These are phyloP conservation scores for Austroboletus novae-zelandiae DNA, from an alignment of 1,284 basidiomycete genomes.

Conservation along the genomic window DNA sequence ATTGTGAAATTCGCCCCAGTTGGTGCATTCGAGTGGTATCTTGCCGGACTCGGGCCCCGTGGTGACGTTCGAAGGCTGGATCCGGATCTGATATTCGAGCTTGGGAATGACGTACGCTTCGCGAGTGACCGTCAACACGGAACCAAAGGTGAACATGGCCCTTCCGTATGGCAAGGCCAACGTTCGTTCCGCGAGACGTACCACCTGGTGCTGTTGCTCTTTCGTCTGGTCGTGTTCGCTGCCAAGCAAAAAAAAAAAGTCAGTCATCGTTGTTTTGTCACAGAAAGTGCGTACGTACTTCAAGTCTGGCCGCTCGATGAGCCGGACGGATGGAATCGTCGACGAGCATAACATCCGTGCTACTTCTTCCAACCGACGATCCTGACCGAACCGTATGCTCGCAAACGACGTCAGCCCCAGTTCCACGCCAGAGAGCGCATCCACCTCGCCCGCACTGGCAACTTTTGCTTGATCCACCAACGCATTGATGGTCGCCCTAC, in stretches of 20 bases:
- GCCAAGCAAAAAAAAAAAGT: neutral
- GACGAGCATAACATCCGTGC: constrained; percentile 85
- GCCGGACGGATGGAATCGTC: constrained; percentile 59
- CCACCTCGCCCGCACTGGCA: constrained; percentile 52
- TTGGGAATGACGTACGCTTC: constrained; percentile 80
- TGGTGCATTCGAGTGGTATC: constrained; percentile 65
- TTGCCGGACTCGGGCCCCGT: constrained; percentile 65
- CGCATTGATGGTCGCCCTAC: constrained; percentile 49
- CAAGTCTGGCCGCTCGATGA: constrained; percentile 68
- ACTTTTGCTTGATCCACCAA: constrained; percentile 50
- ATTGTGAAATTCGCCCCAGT: constrained; percentile 98
- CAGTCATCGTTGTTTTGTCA: too few species aligned
- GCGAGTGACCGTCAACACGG: constrained; percentile 65
- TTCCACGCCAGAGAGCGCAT: constrained; percentile 65
- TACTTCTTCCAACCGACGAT: constrained; percentile 84
- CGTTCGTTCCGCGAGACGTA: constrained; percentile 81
- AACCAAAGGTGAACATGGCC: constrained; percentile 85
- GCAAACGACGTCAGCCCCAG: constrained; percentile 71
- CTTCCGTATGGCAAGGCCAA: constrained; percentile 83
- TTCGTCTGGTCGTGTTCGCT: constrained; percentile 80
- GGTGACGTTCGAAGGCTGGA: constrained; percentile 67
- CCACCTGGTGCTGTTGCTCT: constrained; percentile 78
- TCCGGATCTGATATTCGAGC: constrained; percentile 74
- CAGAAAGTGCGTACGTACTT: constrained; percentile 47
- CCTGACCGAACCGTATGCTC: constrained; percentile 82